phyloP scores from a whole-genome alignment of 2,329 filamentous ascomycete genomes.

The Aspergillus phoenicis region DNA sequence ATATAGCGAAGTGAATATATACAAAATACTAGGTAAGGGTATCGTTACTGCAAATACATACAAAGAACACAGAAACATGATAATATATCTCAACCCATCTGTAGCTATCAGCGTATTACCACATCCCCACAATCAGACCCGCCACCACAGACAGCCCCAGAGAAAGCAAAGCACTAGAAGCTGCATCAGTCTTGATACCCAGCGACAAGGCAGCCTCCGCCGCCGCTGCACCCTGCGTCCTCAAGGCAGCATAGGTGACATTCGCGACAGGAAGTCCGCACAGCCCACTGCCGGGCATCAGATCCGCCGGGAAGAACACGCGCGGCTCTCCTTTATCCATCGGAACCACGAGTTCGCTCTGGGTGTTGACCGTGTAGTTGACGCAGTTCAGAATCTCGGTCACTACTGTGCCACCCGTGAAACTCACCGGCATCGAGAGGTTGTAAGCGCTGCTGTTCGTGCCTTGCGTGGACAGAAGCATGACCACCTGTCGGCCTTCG shows the following conservation, averaged over 20 bases:
- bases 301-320: constrained; percentile 31
- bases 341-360: constrained; percentile 27
- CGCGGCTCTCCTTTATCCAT: constrained; percentile 37
- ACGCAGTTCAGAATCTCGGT: constrained; percentile 34
- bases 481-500: constrained; percentile 45
- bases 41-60: not conserved
- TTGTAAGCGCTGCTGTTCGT: constrained; percentile 31
- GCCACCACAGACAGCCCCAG: not conserved
- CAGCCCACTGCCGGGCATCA: constrained; percentile 36
- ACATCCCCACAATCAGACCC: not conserved
- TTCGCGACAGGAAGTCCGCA: constrained; percentile 24
- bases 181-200: not conserved
- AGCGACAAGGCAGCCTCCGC: not conserved
- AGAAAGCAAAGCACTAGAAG: not conserved
- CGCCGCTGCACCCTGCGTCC: not conserved
- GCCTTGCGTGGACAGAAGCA: constrained; percentile 49
- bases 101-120: not conserved
- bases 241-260: not conserved
- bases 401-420: constrained; percentile 26
- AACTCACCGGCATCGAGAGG: constrained; percentile 33
- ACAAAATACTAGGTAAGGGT: too few species aligned
- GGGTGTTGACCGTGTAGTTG: constrained; percentile 29
- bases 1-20: too few species aligned
- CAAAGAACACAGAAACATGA: not conserved
- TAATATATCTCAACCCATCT: not conserved